Evolutionary conservation across 1,284 basidiomycete species (phyloP), one percentile per base, ranked within the genome.

Genomic region (Xerocomus minutiporus): DNA sequence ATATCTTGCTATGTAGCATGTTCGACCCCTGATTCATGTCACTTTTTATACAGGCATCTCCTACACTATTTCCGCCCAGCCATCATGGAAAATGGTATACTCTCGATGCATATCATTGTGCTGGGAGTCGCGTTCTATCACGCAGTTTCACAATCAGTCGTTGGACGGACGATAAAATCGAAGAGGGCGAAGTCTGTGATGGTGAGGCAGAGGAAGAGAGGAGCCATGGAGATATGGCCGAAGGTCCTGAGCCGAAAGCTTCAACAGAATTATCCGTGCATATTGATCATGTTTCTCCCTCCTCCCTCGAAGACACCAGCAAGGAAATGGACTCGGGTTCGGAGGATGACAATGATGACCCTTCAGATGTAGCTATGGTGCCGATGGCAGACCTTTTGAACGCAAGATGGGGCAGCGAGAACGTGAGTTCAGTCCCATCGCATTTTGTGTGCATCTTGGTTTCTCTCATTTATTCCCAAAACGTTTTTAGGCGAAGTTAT

Each of bases 311-410:
- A 12, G 66, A 61, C 8, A 15, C 29, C 5, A 12, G 28, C 8
- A 51, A 50, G 8, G 58, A 69, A 20, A 73, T 74, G 23, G 75
- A 74, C 7, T 77, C 80, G 2, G 82, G 82, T 26, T 79, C 83
- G 8, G 84, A 75, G n/a, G 75, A 74, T 11, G 77, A 81, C 2
- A 82, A 83, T 4, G 81, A 83, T 11, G 76, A 88, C 52, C 73
- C 84, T 1, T 76, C 80, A 1, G 84, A 91, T 58, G 85, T 93
- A 9, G 86, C 91, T 1, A 97, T 99, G 94, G 90, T 98, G 1
- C 96, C 96, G 0, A 87, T 99, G 78, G 97, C 96, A 1, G 96
- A 98, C 70, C 86, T 98, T 78, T 76, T 96, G 47, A 97, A 96
- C 61, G 94, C 94, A 6, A 82, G 84, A 51, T 92, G 83, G 67